Evolutionary conservation across 192 early-diverging fungal species (phyloP), one percentile per base, ranked within the genome.

Genomic region (Thamnidium elegans): DNA sequence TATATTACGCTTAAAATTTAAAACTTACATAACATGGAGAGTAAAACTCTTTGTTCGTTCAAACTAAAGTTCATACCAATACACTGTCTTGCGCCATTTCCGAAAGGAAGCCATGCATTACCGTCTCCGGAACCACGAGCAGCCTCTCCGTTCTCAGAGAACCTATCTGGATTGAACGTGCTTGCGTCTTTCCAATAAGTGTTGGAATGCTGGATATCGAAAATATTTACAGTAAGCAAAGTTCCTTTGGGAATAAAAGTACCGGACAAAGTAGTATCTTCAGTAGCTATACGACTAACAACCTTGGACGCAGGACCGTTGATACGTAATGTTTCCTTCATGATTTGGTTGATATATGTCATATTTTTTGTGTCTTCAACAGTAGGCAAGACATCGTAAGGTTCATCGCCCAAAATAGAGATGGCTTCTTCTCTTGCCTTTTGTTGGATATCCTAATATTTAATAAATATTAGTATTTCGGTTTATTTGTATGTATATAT

Each of bases 31-130:
- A 65, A 81, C 69, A 86, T 84, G 6, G 82, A 59, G 8, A 86
- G 67, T 10, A 80, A 69, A 6, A 87, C 77, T 9, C 77, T 74
- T 68, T 84, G 83, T 60, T 87, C 85, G 11, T 78, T 60, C 14
- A 88, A 65, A 20, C 78, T 75, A 58, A 88, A 89, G 58, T 84
- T 83, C 81, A 81, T 82, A 43, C 84, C 88, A 17, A 88, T 70
- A 67, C 83, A 88, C 68, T 83, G 73, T 44, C 79, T 78, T 9
- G 73, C 55, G 2, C 88, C 88, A 19, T 76, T 67, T 50, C 85
- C 79, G 62, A 90, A 90, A 17, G 88, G 76, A 19, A 86, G 50
- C 65, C 75, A 87, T 13, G 75, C 30, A 9, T 56, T 15, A 13
- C 52, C 53, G 0, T 36, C 52, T 15, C 34, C 39, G 7, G 45